These are phyloP conservation scores for Leptomonas seymouri DNA, from an alignment of 208 protist species.

Conservation along the genomic window DNA sequence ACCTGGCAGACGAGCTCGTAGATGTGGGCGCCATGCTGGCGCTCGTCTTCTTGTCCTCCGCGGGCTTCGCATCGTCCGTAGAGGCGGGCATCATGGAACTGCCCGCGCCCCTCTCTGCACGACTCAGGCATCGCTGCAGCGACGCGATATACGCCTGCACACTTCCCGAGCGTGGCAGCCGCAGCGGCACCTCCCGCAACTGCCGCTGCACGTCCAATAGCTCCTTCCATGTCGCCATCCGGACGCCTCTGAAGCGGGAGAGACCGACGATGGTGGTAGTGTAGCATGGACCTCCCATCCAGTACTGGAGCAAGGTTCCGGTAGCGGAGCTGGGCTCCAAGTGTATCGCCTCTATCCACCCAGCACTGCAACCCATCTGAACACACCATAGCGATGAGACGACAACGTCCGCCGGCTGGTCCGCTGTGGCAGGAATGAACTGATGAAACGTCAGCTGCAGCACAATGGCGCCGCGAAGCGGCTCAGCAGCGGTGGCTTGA, in stretches of 20 bases:
- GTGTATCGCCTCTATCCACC: slow-evolving; percentile 17
- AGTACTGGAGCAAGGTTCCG: slow-evolving; percentile 29
- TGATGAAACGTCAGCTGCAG: slow-evolving; percentile 47
- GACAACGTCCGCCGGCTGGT: slow-evolving; percentile 24
- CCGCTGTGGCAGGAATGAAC: slow-evolving; percentile 20
- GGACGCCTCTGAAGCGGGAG: slow-evolving; percentile 22
- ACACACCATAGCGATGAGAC: slow-evolving; percentile 50
- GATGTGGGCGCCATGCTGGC: background rate
- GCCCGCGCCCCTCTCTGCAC: background rate
- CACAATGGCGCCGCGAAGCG: slow-evolving; percentile 29
- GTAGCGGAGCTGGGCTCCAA: slow-evolving; percentile 13
- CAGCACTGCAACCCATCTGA: slow-evolving; percentile 20
- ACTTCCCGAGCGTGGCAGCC: slow-evolving; percentile 38
- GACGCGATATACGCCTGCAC: slow-evolving; percentile 31
- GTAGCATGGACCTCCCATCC: slow-evolving; percentile 49
- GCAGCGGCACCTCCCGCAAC: slow-evolving; percentile 22
- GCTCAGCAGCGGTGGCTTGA: slow-evolving; percentile 6
- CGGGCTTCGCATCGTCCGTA: background rate
- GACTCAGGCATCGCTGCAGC: background rate
- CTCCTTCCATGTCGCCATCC: slow-evolving; percentile 17
- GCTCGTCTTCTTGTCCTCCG: background rate
- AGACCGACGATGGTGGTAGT: slow-evolving; percentile 34
- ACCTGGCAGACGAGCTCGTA: slow-evolving; percentile 7
- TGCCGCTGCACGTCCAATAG: slow-evolving; percentile 13
- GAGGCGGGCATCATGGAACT: background rate